Conservation (phyloP, 225 moss, liverwort and hornwort genomes). For the Sphagnum tenellum region DNA sequence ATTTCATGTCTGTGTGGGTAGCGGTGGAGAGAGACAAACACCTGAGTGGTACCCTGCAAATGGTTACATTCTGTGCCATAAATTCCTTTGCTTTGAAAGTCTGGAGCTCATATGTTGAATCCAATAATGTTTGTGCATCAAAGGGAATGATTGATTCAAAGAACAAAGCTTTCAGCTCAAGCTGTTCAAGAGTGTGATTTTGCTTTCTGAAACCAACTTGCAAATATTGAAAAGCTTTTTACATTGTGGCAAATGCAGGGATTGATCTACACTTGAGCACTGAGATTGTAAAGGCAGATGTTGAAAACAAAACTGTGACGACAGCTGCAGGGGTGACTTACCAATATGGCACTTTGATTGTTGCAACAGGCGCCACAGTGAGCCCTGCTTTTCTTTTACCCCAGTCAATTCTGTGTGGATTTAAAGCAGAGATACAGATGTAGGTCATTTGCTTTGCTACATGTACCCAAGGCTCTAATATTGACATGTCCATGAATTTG, state of each 20-base stretch:
- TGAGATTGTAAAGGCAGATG: slow-evolving; percentile 36
- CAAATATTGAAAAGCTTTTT: too few relatives aligned
- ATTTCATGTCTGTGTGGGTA: slow-evolving; percentile 70
- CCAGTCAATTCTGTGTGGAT: too few relatives aligned
- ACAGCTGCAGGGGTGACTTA: slow-evolving; percentile 58
- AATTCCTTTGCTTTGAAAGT: too few relatives aligned
- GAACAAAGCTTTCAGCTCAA: too few relatives aligned
- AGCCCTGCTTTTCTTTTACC: slow-evolving; percentile 3
- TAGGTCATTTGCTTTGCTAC: too few relatives aligned
- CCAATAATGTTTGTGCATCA: too few relatives aligned
- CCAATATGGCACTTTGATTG: slow-evolving; percentile 43
- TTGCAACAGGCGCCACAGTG: slow-evolving; percentile 75
- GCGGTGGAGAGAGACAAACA: slow-evolving; percentile 66
- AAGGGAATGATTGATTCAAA: too few relatives aligned
- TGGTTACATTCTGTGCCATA: slow-evolving; percentile 8
- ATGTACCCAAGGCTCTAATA: not conserved
- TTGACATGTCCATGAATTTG: not conserved
- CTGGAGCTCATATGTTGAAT: too few relatives aligned
- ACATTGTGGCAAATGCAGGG: not conserved
- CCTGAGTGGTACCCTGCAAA: slow-evolving; percentile 79
- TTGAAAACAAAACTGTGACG: slow-evolving; percentile 44
- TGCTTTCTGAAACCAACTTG: too few relatives aligned
- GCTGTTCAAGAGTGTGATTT: too few relatives aligned
- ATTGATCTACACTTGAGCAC: slow-evolving; percentile 17
- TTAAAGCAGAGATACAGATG: too few relatives aligned